Evolutionary conservation across 805 yeast genomes (phyloP).

Genomic region (Metahyphopichia silvanorum): DNA sequence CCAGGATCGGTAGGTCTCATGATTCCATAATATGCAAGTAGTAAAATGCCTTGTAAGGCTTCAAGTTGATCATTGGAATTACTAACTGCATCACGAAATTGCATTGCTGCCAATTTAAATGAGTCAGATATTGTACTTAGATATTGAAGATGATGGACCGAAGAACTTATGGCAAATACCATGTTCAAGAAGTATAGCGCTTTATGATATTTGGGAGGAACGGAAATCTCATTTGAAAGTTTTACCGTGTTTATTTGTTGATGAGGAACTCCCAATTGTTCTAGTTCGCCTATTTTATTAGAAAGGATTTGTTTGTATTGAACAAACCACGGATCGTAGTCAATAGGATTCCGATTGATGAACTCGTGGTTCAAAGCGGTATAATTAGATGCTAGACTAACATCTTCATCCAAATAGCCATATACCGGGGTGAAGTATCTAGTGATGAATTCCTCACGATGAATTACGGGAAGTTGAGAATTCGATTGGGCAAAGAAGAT

Average conservation of each 20-base stretch:
- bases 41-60: constrained; percentile 66
- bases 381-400: constrained; percentile 57
- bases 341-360: constrained; percentile 17
- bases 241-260: constrained; percentile 24
- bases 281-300: constrained; percentile 5
- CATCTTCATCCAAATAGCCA: constrained; percentile 59
- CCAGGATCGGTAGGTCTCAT: constrained; percentile 92
- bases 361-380: constrained; percentile 41
- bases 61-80: constrained; percentile 61
- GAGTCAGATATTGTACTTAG: constrained; percentile 64
- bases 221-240: constrained; percentile 33
- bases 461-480: constrained; percentile 79
- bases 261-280: constrained; percentile 16
- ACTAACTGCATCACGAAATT: constrained; percentile 55
- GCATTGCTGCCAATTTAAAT: constrained; percentile 65
- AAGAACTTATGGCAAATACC: constrained; percentile 76
- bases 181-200: constrained; percentile 71
- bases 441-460: constrained; percentile 70
- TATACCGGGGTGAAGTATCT: constrained; percentile 75
- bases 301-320: constrained; percentile 27
- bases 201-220: constrained; percentile 48
- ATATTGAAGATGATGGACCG: constrained; percentile 67
- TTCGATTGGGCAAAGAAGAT: constrained; percentile 77
- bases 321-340: constrained; percentile 46
- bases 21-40: constrained; percentile 66